Conservation (phyloP, 176 grass and related monocot genomes). For the Luzula sylvatica region DNA sequence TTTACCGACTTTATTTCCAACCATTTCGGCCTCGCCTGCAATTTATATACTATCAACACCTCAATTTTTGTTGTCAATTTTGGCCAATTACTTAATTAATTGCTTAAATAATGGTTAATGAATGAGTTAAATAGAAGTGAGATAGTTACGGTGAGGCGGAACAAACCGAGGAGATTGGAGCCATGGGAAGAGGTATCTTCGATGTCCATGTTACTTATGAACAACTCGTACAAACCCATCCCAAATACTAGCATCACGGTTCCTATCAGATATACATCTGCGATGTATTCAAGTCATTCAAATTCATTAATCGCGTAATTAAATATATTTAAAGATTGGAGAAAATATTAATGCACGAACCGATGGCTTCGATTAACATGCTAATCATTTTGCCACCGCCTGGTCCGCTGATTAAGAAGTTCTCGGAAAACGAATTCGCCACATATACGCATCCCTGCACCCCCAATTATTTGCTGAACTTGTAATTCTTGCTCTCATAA, state of each 20-base stretch:
- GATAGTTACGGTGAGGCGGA: constrained; percentile 46
- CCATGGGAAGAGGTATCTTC: constrained; percentile 39
- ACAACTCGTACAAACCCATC: constrained; percentile 78
- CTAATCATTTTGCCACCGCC: constrained; percentile 43
- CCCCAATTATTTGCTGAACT: neutral
- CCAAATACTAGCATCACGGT: constrained; percentile 90
- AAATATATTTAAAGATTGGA: neutral
- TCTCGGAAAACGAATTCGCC: constrained; percentile 53
- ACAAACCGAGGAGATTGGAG: constrained; percentile 78
- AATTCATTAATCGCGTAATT: neutral
- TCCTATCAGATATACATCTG: constrained; percentile 81
- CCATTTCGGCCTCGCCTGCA: constrained; percentile 75
- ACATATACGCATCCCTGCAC: constrained; percentile 62
- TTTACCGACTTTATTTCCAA: constrained; percentile 63
- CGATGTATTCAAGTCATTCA: neutral
- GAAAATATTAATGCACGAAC: constrained; percentile 30
- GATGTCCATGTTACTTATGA: constrained; percentile 83
- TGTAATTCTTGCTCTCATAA: neutral
- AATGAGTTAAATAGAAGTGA: constrained; percentile 12
- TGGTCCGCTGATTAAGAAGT: no score
- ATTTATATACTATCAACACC: neutral
- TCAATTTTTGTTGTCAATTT: neutral
- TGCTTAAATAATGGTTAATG: neutral
- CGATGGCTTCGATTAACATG: constrained; percentile 77
- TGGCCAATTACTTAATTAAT: neutral